Conservation (phyloP, 768 basidiomycete genomes). For the Floccularia luteovirens region DNA sequence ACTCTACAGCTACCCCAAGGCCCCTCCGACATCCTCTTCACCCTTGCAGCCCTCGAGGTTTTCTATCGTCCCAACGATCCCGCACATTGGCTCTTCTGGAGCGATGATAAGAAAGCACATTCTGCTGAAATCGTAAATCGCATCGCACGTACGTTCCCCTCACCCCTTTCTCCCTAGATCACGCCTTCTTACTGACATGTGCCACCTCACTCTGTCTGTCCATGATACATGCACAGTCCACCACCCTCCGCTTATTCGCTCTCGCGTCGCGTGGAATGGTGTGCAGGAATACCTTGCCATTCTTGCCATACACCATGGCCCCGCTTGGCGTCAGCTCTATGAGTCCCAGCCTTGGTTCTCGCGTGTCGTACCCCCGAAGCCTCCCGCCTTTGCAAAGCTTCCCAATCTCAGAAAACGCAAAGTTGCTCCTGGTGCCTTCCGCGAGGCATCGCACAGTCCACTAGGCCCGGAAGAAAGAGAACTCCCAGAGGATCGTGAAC, state of each 20-base stretch:
- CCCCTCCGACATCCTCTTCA: conserved; percentile 38
- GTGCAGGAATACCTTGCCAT: conserved; percentile 28
- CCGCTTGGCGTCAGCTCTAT: conserved; percentile 19
- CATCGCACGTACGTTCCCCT: conserved; percentile 38
- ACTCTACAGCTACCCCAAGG: conserved; percentile 28
- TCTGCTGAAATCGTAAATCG: conserved; percentile 49
- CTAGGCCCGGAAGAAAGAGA: conserved; percentile 17
- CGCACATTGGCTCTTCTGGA: conserved; percentile 63
- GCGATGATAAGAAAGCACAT: conserved; percentile 32
- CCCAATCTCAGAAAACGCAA: conserved; percentile 26
- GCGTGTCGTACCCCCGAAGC: conserved; percentile 22
- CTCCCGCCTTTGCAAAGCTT: conserved; percentile 15
- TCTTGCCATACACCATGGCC: conserved; percentile 23
- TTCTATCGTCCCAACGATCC: conserved; percentile 46
- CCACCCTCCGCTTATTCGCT: conserved; percentile 27
- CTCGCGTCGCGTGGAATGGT: conserved; percentile 36
- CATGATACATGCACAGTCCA: conserved; percentile 31
- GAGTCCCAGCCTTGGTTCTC: conserved; percentile 24
- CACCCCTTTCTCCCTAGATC: conserved; percentile 1
- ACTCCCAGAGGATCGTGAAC: conserved; percentile 11
- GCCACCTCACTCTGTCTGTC: conserved; percentile 1
- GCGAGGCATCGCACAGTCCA: conserved; percentile 15
- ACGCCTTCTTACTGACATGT: neutral
- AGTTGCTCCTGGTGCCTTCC: conserved; percentile 15
- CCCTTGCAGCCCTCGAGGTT: conserved; percentile 54